These are phyloP conservation scores for Pseudomassariella vexata DNA, from an alignment of 2,329 filamentous ascomycete genomes.

Conservation along the genomic window DNA sequence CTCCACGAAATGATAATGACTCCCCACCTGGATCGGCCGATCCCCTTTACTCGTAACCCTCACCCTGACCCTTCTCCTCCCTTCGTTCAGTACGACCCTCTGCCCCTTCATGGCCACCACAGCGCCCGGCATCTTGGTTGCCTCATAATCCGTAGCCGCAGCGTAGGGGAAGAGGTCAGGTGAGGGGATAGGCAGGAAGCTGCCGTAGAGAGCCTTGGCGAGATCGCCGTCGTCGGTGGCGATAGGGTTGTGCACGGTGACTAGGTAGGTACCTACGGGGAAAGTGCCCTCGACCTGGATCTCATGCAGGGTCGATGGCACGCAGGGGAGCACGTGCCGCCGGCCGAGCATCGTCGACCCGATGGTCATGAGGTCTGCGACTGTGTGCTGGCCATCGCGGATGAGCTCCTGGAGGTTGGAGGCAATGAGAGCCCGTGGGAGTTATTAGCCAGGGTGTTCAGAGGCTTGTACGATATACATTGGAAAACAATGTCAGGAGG, in stretches of 20 bases:
- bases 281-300: constrained; percentile 96
- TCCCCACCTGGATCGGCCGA: constrained; percentile 85
- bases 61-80: constrained; percentile 66
- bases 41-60: constrained; percentile 83
- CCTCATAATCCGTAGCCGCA: constrained; percentile 59
- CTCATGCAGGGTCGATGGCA: constrained; percentile 71
- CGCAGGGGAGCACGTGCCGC: constrained; percentile 81
- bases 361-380: constrained; percentile 88
- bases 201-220: constrained; percentile 81
- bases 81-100: constrained; percentile 67
- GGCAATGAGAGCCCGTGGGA: constrained; percentile 67
- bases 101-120: constrained; percentile 63
- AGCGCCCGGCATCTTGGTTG: constrained; percentile 69
- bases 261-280: constrained; percentile 81
- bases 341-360: constrained; percentile 90
- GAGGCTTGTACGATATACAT: constrained; percentile 1
- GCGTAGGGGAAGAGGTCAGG: constrained; percentile 62
- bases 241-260: constrained; percentile 90
- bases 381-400: constrained; percentile 88
- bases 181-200: constrained; percentile 76
- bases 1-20: constrained; percentile 95
- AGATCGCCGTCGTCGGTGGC: constrained; percentile 81
- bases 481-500: too few relatives aligned
- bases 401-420: constrained; percentile 93
- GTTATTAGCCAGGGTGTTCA: background rate